Percentiles rank a stretch among this genome's conserved stretches.
Conservation (phyloP, 2,329 filamentous ascomycete genomes). For the Sordariomycetes sp. region DNA sequence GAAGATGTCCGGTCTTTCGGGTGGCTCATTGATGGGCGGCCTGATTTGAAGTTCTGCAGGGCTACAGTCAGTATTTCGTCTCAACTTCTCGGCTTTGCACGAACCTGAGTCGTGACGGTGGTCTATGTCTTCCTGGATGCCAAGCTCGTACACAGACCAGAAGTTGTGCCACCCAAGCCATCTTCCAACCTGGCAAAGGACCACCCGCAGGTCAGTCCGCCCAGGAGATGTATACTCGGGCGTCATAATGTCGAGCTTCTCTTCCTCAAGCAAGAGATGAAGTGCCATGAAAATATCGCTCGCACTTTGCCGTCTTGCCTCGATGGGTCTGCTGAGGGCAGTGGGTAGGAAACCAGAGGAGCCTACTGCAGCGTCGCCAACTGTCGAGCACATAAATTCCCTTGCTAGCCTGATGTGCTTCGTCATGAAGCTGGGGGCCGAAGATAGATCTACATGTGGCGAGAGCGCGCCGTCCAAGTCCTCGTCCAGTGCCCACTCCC, state of each 20-base stretch:
- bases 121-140: constrained; percentile 39
- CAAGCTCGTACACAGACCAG: constrained; percentile 38
- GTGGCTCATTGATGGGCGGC: constrained; percentile 22
- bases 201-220: constrained; percentile 49
- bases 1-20: constrained; percentile 30
- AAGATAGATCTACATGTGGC: constrained; percentile 13
- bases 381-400: constrained; percentile 52
- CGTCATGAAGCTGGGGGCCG: constrained; percentile 32
- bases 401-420: constrained; percentile 49
- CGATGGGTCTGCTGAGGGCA: constrained; percentile 38
- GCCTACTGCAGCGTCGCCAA: constrained; percentile 46
- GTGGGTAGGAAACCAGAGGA: constrained; percentile 57
- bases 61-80: constrained; percentile 8
- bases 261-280: constrained; percentile 82
- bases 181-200: constrained; percentile 69
- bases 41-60: constrained; percentile 21
- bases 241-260: constrained; percentile 62
- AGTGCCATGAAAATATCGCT: constrained; percentile 65
- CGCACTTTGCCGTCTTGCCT: constrained; percentile 50
- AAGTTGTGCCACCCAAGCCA: constrained; percentile 69
- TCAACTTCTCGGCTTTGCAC: constrained; percentile 3
- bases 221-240: constrained; percentile 34
- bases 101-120: constrained; percentile 28
- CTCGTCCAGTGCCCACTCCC: constrained; percentile 63
- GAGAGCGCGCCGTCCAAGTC: constrained; percentile 24